A percentile compares a stretch with the other conserved stretches of the same genome.
Conservation (phyloP, 176 grass and related monocot genomes). For the Triticum dicoccoides region DNA sequence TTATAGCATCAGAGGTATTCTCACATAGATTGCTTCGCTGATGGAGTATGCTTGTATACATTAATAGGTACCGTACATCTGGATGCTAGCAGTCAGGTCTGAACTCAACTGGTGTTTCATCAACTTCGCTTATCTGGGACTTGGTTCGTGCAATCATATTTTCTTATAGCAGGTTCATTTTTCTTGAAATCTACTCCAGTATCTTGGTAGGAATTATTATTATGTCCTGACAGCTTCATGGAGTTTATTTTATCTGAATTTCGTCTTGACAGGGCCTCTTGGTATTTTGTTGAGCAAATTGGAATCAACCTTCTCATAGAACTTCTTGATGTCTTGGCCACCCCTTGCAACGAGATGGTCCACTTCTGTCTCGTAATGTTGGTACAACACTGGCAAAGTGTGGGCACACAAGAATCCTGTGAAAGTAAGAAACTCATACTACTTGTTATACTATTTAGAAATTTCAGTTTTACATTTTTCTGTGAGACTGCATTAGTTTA, state of each 20-base stretch:
- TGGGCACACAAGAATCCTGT: slow-evolving; percentile 63
- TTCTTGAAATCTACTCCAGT: slow-evolving; percentile 7
- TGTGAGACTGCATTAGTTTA: not conserved
- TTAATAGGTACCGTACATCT: slow-evolving; percentile 15
- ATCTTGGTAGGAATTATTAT: not conserved
- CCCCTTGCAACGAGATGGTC: slow-evolving; percentile 56
- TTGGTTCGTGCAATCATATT: not conserved
- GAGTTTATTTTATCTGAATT: slow-evolving; percentile 13
- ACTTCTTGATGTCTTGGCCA: slow-evolving; percentile 62
- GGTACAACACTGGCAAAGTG: slow-evolving; percentile 69
- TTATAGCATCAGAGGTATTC: slow-evolving; percentile 9
- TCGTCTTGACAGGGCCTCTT: slow-evolving; percentile 73
- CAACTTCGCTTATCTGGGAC: not conserved
- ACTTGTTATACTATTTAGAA: not conserved
- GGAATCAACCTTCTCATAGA: slow-evolving; percentile 67
- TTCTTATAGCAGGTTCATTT: not conserved
- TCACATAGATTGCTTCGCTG: not conserved
- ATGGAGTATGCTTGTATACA: slow-evolving; percentile 24
- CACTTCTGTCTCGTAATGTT: slow-evolving; percentile 69
- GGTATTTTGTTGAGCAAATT: slow-evolving; percentile 88
- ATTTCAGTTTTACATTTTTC: not conserved
- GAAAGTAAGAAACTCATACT: slow-evolving; percentile 5
- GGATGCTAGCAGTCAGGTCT: not conserved
- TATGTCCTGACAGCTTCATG: not conserved
- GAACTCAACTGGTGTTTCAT: not conserved